Percentiles rank a stretch among this genome's conserved stretches.
Evolutionary conservation across 2,329 filamentous ascomycete genomes (phyloP).

Genomic region (Ceratocystis albifundus): DNA sequence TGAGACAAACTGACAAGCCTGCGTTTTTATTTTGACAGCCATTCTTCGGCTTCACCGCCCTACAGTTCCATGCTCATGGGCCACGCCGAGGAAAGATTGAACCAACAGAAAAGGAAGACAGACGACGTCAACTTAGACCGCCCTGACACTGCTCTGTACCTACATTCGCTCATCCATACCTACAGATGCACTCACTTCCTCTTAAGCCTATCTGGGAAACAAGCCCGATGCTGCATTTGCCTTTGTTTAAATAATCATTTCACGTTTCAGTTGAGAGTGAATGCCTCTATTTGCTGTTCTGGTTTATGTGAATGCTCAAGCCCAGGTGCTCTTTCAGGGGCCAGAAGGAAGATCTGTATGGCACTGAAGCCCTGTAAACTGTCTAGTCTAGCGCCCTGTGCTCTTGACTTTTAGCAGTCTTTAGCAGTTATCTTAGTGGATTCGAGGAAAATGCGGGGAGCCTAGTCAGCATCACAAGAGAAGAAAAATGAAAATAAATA

Average conservation of each 20-base stretch:
- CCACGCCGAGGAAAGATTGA: neutral
- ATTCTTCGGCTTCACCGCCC: neutral
- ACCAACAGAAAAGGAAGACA: neutral
- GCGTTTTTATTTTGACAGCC: neutral
- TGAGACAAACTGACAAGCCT: neutral
- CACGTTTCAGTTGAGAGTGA: neutral
- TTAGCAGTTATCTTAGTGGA: neutral
- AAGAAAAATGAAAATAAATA: no score
- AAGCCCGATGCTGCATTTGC: slow-evolving; percentile 1
- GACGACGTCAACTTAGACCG: neutral
- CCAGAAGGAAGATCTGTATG: neutral
- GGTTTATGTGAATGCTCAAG: neutral
- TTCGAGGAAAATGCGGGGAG: neutral
- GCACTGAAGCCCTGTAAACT: neutral
- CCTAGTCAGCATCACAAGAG: neutral
- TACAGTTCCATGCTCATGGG: neutral
- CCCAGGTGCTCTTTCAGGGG: no score
- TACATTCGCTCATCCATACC: slow-evolving; percentile 1
- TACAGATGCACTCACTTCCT: neutral
- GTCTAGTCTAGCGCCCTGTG: neutral
- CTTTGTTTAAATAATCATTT: neutral
- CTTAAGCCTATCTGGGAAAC: slow-evolving; percentile 22
- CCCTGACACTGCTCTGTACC: neutral
- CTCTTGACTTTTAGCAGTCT: neutral
- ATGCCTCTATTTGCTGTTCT: neutral